Conservation (phyloP, 495 filamentous ascomycete genomes). For the Hapsidospora chrysogenum region DNA sequence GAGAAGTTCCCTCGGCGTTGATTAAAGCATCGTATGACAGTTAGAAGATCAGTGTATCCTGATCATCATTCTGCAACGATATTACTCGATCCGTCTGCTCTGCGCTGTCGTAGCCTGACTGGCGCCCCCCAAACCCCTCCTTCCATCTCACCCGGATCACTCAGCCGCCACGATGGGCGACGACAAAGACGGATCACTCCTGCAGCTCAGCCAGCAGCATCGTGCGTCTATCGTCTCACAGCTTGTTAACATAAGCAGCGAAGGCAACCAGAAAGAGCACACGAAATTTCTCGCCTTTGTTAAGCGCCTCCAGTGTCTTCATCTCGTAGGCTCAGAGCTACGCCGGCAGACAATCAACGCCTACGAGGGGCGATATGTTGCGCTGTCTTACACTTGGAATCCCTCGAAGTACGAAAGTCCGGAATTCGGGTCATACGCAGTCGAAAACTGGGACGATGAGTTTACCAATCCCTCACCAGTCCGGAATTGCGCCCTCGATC, state of each 20-base stretch:
- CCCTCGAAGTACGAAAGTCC: conserved; percentile 6
- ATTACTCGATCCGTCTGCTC: no score
- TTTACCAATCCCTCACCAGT: conserved; percentile 2
- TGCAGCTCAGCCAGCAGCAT: conserved; percentile 1
- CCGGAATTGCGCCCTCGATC: conserved; percentile 6
- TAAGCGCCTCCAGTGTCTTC: conserved; percentile 1
- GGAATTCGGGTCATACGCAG: not conserved
- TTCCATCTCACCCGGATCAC: no score
- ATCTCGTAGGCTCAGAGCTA: not conserved
- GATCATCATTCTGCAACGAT: no score
- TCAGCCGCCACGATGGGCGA: no score
- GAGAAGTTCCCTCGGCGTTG: no score
- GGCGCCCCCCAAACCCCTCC: no score
- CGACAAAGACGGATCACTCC: conserved; percentile 3
- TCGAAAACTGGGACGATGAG: conserved; percentile 1
- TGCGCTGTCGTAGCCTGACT: no score
- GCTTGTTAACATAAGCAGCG: conserved; percentile 3
- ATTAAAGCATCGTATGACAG: no score
- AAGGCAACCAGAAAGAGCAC: conserved; percentile 2
- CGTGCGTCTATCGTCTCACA: conserved; percentile 4
- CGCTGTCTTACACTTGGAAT: conserved; percentile 9
- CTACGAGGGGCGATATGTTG: conserved; percentile 5
- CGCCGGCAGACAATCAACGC: conserved; percentile 2
- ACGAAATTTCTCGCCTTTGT: conserved; percentile 1
- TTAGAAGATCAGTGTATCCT: no score